These are phyloP conservation scores for Annulohypoxylon maeteangense DNA, from an alignment of 495 filamentous ascomycete species.

Conservation along the genomic window DNA sequence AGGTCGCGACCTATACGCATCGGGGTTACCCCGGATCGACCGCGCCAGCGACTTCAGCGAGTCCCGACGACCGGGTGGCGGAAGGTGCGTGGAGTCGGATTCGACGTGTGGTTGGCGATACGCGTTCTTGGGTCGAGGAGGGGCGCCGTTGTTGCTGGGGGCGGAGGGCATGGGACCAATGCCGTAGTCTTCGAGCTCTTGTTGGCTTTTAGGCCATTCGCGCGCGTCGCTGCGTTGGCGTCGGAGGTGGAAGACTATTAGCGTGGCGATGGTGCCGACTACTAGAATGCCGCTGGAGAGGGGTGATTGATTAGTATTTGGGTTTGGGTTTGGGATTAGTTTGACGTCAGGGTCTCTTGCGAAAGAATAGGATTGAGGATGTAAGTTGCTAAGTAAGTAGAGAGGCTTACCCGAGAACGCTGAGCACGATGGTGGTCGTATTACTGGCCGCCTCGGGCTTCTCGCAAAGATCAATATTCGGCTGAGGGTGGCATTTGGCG, in stretches of 20 bases:
- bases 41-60: slow-evolving; percentile 40
- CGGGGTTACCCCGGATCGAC: slow-evolving; percentile 35
- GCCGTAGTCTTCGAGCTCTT: slow-evolving; percentile 50
- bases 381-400: not conserved
- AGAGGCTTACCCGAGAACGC: slow-evolving; percentile 38
- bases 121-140: slow-evolving; percentile 31
- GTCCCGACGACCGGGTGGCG: slow-evolving; percentile 25
- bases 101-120: slow-evolving; percentile 30
- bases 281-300: slow-evolving; percentile 35
- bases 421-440: slow-evolving; percentile 34
- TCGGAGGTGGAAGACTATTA: slow-evolving; percentile 41
- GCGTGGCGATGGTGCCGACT: slow-evolving; percentile 20
- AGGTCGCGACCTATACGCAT: slow-evolving; percentile 33
- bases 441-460: slow-evolving; percentile 34
- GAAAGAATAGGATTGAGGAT: not conserved
- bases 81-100: not conserved
- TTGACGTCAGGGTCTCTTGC: not conserved
- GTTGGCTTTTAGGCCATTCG: slow-evolving; percentile 48
- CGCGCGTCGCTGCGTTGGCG: slow-evolving; percentile 34
- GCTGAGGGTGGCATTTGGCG: slow-evolving; percentile 42
- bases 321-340: not conserved
- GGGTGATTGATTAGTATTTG: not conserved
- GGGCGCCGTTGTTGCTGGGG: not conserved
- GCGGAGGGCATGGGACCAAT: slow-evolving; percentile 23
- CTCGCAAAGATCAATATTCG: slow-evolving; percentile 47